These are phyloP conservation scores for Chytriomyces hyalinus DNA, from an alignment of 192 early-diverging fungal species.

Conservation along the genomic window DNA sequence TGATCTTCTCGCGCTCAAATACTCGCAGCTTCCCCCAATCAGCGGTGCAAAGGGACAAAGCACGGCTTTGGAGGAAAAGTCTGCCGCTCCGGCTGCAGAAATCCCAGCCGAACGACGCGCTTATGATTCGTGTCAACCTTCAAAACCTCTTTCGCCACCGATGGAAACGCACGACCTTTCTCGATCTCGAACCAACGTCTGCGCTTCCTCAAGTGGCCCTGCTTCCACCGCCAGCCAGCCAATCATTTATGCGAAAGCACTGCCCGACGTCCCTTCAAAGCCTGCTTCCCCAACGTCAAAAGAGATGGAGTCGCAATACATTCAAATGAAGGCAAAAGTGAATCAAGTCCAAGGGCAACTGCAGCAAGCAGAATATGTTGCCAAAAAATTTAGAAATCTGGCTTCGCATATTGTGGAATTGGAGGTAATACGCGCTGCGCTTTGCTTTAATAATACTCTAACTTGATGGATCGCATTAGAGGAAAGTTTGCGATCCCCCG, in stretches of 20 bases:
- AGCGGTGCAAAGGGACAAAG: too few relatives aligned
- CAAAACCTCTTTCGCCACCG: not conserved
- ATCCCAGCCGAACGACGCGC: too few relatives aligned
- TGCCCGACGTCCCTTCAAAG: not conserved
- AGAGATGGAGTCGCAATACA: slow-evolving; percentile 1
- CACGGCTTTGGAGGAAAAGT: too few relatives aligned
- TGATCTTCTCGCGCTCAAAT: too few relatives aligned
- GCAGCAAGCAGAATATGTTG: slow-evolving; percentile 13
- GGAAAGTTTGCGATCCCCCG: not conserved
- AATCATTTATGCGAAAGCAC: not conserved
- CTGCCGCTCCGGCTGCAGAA: too few relatives aligned
- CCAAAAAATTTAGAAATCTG: slow-evolving; percentile 1
- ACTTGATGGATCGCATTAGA: not conserved
- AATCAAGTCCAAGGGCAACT: slow-evolving; percentile 32
- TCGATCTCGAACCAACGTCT: not conserved
- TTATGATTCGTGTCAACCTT: not conserved
- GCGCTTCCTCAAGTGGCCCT: too few relatives aligned
- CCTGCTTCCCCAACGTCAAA: not conserved
- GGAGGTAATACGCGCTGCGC: slow-evolving; percentile 14
- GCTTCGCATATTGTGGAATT: slow-evolving; percentile 1
- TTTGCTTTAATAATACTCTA: not conserved
- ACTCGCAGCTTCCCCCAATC: too few relatives aligned
- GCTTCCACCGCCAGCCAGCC: too few relatives aligned
- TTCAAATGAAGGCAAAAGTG: slow-evolving; percentile 11
- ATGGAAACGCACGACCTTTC: not conserved